Evolutionary conservation across 108 stramenopile species (phyloP).

Genomic region (Fragilaria radians): DNA sequence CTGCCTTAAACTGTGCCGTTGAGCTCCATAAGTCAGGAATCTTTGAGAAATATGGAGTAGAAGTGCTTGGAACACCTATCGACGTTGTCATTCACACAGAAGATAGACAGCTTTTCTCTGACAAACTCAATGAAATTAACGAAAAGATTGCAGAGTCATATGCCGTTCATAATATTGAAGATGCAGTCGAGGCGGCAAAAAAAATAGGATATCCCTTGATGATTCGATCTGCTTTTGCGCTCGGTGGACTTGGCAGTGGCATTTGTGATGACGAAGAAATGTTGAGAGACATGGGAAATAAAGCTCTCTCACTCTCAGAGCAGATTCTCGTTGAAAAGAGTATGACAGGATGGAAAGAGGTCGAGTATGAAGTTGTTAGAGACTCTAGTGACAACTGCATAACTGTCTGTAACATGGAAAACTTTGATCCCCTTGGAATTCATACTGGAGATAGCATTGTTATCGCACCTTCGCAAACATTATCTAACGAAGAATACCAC

Average conservation of each 20-base stretch:
- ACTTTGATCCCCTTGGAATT: conserved; percentile 96
- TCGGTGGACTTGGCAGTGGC: conserved; percentile 97
- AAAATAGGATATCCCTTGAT: conserved; percentile 95
- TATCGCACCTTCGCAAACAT: conserved; percentile 96
- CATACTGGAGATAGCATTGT: conserved; percentile 99
- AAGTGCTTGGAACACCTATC: conserved; percentile 96
- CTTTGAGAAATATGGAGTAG: conserved; percentile 87
- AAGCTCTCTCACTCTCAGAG: conserved; percentile 83
- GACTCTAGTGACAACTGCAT: conserved; percentile 89
- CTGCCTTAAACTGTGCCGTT: conserved; percentile 96
- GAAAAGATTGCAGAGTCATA: conserved; percentile 95
- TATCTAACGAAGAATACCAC: conserved; percentile 95
- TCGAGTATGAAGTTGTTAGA: conserved; percentile 96
- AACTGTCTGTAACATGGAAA: conserved; percentile 99
- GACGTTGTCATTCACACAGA: conserved; percentile 94
- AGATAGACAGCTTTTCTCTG: conserved; percentile 93
- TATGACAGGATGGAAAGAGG: conserved; percentile 98
- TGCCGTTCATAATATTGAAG: conserved; percentile 70
- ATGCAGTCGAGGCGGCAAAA: conserved; percentile 79
- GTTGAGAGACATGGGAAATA: conserved; percentile 77
- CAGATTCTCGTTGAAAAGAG: conserved; percentile 97
- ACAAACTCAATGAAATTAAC: conserved; percentile 90
- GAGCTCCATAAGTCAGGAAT: conserved; percentile 85
- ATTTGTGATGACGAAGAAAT: conserved; percentile 85
- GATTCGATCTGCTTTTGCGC: conserved; percentile 97